Base-by-base conservation (phyloP, 345 rosid genomes). In the Garcia nutans region DNA sequence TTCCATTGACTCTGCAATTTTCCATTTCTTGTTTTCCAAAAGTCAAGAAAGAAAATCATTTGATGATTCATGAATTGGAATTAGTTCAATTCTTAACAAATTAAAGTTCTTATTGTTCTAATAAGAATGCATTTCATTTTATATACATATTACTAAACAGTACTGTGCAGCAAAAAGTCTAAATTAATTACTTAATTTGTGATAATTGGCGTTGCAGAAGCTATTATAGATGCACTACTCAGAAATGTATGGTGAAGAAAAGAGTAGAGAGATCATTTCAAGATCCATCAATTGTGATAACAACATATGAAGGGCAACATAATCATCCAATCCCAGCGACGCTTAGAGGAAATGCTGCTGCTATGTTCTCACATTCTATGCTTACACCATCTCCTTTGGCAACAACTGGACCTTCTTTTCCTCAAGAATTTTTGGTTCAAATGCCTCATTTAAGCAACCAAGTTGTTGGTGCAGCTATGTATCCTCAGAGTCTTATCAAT, bases 161-260 rank as follows among this genome's bases (percentile, higher is more conserved):
- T 5, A n/a, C n/a, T n/a, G 41, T 4, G 6, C 41, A 3, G 41
- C 41, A 37, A 37, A 37, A 3, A 37, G 41, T 37, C 41, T 37
- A 37, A 4, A 37, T 37, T 37, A 37, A 37, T 37, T 3, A 28
- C 31, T 28, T 28, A 37, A 37, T 0, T 37, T 37, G 41, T 5
- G 7, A 57, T 26, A 59, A 13, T 26, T 62, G 19, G 19, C n/a
- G 33, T 61, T 70, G 4, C 83, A 80, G 83, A 77, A 80, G 80
- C 77, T 80, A 80, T 28, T 80, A 80, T 74, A 59, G 83, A 60
- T 80, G 83, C 80, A 80, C 83, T 12, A 80, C 83, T 20, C 83
- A 80, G 75, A 80, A 76, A 76, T 80, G 83, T 70, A 68, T 71
- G 1, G 83, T 81, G 55, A 81, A 81, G 77, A 81, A 81, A 45